Base-by-base conservation (phyloP, 495 filamentous ascomycete species). In the Aspergillus affinis region DNA sequence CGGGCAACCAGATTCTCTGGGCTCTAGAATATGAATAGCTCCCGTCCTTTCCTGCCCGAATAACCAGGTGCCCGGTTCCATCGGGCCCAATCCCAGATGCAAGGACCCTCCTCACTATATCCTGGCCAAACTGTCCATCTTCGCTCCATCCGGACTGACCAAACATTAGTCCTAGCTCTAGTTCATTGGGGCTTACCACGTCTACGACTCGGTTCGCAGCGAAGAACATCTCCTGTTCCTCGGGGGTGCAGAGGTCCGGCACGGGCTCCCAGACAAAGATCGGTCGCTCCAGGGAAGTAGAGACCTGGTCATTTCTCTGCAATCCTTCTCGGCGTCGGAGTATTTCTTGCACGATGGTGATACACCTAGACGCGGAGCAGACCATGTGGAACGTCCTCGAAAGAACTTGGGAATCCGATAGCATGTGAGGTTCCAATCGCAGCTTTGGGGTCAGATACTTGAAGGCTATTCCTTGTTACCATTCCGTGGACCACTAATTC, bases 191-290 rank as follows among this genome's bases (percentile, higher is more conserved):
- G 55, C 88, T 91, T 68, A 94, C 86, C 54, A 97, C 79, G 69
- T 98, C 89, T 30, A 97, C 86, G 18, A 88, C 73, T n/a, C 80
- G 79, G 23, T 90, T 81, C 17, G 86, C 86, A 54, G 88, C 84
- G 36, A 88, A 83, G 74, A 88, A 90, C 59, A 84, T 88, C 2
- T 86, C 76, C 52, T 92, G 79, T 71, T 97, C 86, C 60, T 85
- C 82, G 0, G 91, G 90, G 0, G 80, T 85, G 69, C 94, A 97
- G 2, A 90, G 82, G 68, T 95, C 91, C 12, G 95, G 94, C 4
- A 97, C 88, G 4, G 94, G 94, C 69, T 98, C 94, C 94, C 94
- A 98, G 45, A 97, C 84, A 70, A 97, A 88, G 13, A 94, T 69
- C 2, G 90, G 92, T 29, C 80, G 79, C 7, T 71, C 45, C 10